Evolutionary conservation across 306 rosid species (phyloP).

Genomic region (Quercus engelmannii): DNA sequence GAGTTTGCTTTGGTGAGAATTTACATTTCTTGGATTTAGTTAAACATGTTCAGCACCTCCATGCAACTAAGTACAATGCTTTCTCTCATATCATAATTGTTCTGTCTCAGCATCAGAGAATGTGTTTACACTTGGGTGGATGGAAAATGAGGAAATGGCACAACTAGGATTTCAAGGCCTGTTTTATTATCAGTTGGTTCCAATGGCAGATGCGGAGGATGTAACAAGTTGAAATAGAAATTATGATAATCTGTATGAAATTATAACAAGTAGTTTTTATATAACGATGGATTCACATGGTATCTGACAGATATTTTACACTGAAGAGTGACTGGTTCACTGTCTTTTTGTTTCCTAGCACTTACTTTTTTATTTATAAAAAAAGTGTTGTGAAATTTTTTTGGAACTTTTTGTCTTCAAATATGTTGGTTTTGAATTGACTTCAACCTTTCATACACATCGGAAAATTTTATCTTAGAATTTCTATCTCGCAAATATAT

Average conservation of each 20-base stretch:
- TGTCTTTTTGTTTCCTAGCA: background rate
- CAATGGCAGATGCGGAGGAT: background rate
- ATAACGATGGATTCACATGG: background rate
- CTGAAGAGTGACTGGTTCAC: background rate
- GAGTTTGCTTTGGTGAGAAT: background rate
- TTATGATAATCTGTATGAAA: background rate
- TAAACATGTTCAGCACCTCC: background rate
- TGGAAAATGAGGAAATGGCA: background rate
- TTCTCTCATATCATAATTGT: background rate
- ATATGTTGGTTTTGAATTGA: background rate
- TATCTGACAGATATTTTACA: background rate
- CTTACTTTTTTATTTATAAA: too few species aligned
- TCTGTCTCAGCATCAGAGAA: background rate
- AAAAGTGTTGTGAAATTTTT: background rate
- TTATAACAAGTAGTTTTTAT: background rate
- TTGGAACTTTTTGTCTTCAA: background rate
- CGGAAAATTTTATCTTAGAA: too few species aligned
- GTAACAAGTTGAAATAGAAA: background rate
- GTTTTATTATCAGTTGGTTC: background rate
- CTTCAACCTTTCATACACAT: background rate
- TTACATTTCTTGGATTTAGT: background rate
- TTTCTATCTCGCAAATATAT: too few species aligned
- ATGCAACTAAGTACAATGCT: too few species aligned
- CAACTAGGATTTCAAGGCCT: background rate
- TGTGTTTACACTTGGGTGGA: background rate